Conservation (phyloP, 2,329 filamentous ascomycete species). For the Parascedosporium putredinis region DNA sequence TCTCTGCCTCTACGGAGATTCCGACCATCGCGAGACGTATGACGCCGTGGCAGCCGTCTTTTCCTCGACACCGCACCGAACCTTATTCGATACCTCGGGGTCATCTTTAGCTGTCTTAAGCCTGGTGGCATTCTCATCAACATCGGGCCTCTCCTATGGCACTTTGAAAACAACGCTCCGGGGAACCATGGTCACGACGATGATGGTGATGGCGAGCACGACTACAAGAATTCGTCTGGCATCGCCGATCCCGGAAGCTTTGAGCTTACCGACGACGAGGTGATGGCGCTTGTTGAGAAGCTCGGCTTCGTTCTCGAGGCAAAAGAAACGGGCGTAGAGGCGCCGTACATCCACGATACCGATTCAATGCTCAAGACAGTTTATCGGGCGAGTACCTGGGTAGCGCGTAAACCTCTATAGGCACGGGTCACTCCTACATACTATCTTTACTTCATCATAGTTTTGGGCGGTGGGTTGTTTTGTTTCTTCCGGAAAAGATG, state of each 20-base stretch:
- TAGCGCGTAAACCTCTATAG: conserved; percentile 61
- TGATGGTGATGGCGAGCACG: conserved; percentile 39
- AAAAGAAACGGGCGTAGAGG: conserved; percentile 47
- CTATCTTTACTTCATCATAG: too few relatives aligned
- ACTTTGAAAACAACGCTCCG: conserved; percentile 70
- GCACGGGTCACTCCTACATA: too few relatives aligned
- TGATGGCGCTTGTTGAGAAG: conserved; percentile 60
- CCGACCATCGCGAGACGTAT: conserved; percentile 51
- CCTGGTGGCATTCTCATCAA: conserved; percentile 79
- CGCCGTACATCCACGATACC: conserved; percentile 80
- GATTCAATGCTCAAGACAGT: conserved; percentile 77
- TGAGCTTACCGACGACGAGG: conserved; percentile 83
- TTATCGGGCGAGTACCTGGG: conserved; percentile 76
- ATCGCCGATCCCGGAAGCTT: conserved; percentile 86
- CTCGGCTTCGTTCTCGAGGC: conserved; percentile 69
- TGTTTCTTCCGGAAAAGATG: too few relatives aligned
- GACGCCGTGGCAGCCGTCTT: conserved; percentile 79
- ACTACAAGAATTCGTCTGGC: conserved; percentile 43
- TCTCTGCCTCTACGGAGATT: conserved; percentile 66
- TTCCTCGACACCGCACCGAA: conserved; percentile 98
- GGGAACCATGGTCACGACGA: conserved; percentile 44
- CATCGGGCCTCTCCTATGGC: conserved; percentile 85
- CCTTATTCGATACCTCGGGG: conserved; percentile 77
- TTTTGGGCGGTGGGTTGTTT: too few relatives aligned
- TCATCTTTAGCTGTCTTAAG: conserved; percentile 67